phyloP scores from a whole-genome alignment of 2,329 filamentous ascomycete genomes.

The Microascus cirrosus region DNA sequence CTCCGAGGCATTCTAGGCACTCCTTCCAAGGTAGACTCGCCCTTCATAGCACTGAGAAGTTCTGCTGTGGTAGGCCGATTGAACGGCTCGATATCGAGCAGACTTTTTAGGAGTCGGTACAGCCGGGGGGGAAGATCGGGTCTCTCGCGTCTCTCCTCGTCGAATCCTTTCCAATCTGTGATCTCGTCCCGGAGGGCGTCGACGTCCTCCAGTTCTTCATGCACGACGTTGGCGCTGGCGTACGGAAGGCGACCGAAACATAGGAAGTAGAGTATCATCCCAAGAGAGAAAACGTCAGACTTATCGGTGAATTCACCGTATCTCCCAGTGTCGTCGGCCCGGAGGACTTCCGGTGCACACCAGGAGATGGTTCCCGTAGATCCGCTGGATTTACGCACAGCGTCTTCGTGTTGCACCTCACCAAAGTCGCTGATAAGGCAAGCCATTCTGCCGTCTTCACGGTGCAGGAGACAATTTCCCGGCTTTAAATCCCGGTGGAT shows the following conservation, averaged over 20 bases:
- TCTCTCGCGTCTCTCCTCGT: constrained; percentile 61
- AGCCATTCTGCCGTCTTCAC: constrained; percentile 55
- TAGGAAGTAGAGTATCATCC: constrained; percentile 98
- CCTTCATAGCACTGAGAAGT: constrained; percentile 68
- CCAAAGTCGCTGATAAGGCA: constrained; percentile 97
- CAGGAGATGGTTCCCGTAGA: constrained; percentile 96
- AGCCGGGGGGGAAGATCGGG: constrained; percentile 78
- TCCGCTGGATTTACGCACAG: constrained; percentile 76
- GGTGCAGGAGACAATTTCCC: constrained; percentile 85
- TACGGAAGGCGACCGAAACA: constrained; percentile 90
- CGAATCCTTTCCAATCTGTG: constrained; percentile 74
- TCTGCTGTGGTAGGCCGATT: constrained; percentile 78
- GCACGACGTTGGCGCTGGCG: constrained; percentile 65
- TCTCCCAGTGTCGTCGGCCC: constrained; percentile 52
- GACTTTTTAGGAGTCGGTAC: constrained; percentile 70
- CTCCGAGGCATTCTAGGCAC: constrained; percentile 1
- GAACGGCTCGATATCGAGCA: constrained; percentile 66
- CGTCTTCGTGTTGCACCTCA: constrained; percentile 80
- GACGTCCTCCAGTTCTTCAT: constrained; percentile 88
- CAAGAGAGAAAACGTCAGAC: constrained; percentile 94
- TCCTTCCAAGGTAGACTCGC: constrained; percentile 42
- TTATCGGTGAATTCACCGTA: constrained; percentile 95
- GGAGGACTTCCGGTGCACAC: constrained; percentile 88
- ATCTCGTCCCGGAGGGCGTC: constrained; percentile 81
- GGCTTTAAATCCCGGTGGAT: constrained; percentile 95